Evolutionary conservation across 768 basidiomycete genomes (phyloP).

Genomic region (Leccinum longicurvipes): DNA sequence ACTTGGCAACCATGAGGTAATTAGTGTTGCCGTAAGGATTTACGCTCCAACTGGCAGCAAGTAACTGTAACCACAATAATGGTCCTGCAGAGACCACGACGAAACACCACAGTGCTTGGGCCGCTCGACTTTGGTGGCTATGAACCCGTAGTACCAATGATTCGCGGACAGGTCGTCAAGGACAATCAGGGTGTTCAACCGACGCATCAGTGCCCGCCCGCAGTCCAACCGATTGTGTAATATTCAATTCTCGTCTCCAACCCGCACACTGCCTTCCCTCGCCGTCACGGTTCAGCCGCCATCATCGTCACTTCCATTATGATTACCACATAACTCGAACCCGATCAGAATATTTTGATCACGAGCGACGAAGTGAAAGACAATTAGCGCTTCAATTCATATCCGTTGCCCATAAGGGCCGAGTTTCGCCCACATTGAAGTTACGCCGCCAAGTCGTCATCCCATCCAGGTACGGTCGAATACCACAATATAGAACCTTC

Average conservation of each 20-base stretch:
- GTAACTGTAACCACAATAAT: not conserved
- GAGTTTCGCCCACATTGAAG: not conserved
- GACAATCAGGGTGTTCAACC: not conserved
- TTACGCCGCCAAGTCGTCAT: not conserved
- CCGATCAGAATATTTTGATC: not conserved
- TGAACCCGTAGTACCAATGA: not conserved
- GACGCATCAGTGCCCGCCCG: not conserved
- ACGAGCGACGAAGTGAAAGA: not conserved
- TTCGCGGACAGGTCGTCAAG: not conserved
- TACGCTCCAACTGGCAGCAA: not conserved
- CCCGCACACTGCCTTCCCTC: not conserved
- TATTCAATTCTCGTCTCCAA: not conserved
- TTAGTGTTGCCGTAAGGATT: not conserved
- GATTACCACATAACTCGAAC: not conserved
- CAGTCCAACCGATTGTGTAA: not conserved
- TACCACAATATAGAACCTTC: conserved; percentile 4
- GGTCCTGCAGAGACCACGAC: no score
- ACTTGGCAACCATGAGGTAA: not conserved
- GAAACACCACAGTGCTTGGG: not conserved
- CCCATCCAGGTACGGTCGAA: not conserved
- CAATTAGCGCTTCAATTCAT: not conserved
- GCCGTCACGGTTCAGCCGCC: not conserved
- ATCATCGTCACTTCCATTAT: not conserved
- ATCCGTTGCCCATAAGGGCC: not conserved
- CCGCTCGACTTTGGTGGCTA: not conserved